These are phyloP conservation scores for Akanthomyces uredinophilus DNA, from an alignment of 2,329 filamentous ascomycete species.

Conservation along the genomic window DNA sequence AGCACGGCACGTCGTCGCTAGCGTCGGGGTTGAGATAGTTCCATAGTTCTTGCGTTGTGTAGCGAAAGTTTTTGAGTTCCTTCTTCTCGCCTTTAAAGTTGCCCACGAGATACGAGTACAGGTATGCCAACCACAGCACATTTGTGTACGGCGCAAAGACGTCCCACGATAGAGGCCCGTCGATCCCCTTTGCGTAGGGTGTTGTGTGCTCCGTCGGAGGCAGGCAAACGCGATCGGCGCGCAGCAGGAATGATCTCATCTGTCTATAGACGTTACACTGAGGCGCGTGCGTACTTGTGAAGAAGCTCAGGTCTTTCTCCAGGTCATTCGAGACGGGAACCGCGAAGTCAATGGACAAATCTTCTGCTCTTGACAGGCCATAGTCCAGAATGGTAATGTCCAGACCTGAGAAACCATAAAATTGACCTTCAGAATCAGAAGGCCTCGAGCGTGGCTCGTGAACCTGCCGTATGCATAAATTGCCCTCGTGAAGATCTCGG, in stretches of 20 bases:
- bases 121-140: conserved; percentile 59
- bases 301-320: conserved; percentile 55
- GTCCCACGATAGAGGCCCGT: conserved; percentile 49
- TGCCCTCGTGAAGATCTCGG: conserved; percentile 61
- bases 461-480: conserved; percentile 51
- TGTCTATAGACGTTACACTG: conserved; percentile 60
- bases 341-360: conserved; percentile 32
- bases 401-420: conserved; percentile 52
- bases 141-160: conserved; percentile 57
- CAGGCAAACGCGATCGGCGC: conserved; percentile 45
- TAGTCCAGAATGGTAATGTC: conserved; percentile 63
- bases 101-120: conserved; percentile 48
- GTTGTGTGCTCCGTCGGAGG: conserved; percentile 42
- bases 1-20: conserved; percentile 41
- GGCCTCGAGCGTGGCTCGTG: conserved; percentile 29
- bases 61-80: conserved; percentile 42
- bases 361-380: conserved; percentile 55
- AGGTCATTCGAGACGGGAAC: conserved; percentile 50
- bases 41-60: conserved; percentile 48
- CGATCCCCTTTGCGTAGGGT: conserved; percentile 41
- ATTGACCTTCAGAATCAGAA: conserved; percentile 32
- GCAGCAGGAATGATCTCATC: conserved; percentile 54
- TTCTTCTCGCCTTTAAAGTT: conserved; percentile 44
- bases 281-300: conserved; percentile 53
- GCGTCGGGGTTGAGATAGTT: conserved; percentile 48